A percentile compares a stretch with the other conserved stretches of the same genome.
Evolutionary conservation across 305 asterid species (phyloP).

Genomic region (Coffea humblotiana): DNA sequence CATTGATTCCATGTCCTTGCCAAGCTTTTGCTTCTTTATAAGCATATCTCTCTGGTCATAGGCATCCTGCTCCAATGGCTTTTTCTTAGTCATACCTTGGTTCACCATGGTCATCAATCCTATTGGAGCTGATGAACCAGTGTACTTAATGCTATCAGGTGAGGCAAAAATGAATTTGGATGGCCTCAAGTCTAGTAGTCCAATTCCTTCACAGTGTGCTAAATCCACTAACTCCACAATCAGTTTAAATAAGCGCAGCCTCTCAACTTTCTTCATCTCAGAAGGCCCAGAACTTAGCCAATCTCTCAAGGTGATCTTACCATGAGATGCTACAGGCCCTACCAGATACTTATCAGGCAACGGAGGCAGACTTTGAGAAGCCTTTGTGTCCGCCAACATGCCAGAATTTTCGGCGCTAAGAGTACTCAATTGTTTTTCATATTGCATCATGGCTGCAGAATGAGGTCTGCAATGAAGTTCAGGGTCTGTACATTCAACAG

Average conservation of each 20-base stretch:
- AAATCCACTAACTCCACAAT: constrained; percentile 69
- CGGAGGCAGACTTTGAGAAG: constrained; percentile 19
- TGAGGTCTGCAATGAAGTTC: constrained; percentile 12
- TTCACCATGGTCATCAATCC: constrained; percentile 26
- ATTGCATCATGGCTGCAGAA: background rate
- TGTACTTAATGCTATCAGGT: constrained; percentile 47
- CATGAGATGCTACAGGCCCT: constrained; percentile 31
- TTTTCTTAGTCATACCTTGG: constrained; percentile 40
- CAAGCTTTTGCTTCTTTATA: constrained; percentile 54
- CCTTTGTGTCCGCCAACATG: background rate
- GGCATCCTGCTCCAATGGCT: constrained; percentile 35
- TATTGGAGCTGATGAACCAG: constrained; percentile 48
- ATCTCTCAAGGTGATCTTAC: constrained; percentile 66
- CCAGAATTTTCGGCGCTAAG: constrained; percentile 17
- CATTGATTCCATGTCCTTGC: constrained; percentile 37
- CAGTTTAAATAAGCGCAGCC: constrained; percentile 69
- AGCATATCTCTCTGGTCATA: constrained; percentile 32
- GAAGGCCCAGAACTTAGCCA: constrained; percentile 58
- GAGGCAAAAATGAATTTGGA: constrained; percentile 60
- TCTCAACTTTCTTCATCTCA: constrained; percentile 52
- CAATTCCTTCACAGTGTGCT: constrained; percentile 66
- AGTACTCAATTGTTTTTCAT: constrained; percentile 7
- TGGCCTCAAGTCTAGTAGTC: constrained; percentile 69
- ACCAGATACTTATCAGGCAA: constrained; percentile 24
- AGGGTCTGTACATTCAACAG: constrained; percentile 8